These are phyloP conservation scores for Daphne laureola DNA, from an alignment of 441 rosid species.

Conservation along the genomic window DNA sequence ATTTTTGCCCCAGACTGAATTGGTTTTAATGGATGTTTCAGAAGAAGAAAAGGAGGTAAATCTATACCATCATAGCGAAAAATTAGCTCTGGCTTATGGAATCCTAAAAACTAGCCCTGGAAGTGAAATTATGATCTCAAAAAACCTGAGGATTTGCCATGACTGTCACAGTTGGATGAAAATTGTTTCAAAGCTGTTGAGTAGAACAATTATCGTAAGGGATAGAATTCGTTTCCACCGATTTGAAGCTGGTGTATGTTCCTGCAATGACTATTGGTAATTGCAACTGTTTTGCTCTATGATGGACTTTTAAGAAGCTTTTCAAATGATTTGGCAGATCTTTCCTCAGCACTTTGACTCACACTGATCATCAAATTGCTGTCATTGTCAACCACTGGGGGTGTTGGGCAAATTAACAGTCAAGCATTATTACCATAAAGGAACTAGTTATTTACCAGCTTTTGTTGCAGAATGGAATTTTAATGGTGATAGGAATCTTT, in stretches of 20 bases:
- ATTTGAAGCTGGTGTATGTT: slow-evolving; percentile 74
- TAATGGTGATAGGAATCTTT: too few relatives aligned
- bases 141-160: slow-evolving; percentile 63
- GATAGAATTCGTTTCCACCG: slow-evolving; percentile 78
- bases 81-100: slow-evolving; percentile 69
- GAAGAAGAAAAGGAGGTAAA: slow-evolving; percentile 83
- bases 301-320: too few relatives aligned
- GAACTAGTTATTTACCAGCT: too few relatives aligned
- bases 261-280: slow-evolving; percentile 79
- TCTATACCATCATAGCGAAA: slow-evolving; percentile 64
- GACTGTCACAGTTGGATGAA: slow-evolving; percentile 83
- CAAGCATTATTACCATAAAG: too few relatives aligned
- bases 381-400: background rate
- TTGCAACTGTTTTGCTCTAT: background rate
- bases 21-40: slow-evolving; percentile 81
- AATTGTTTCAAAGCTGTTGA: slow-evolving; percentile 49
- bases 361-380: background rate
- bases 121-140: slow-evolving; percentile 53
- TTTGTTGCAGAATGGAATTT: too few relatives aligned
- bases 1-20: slow-evolving; percentile 48
- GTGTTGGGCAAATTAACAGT: background rate
- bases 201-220: slow-evolving; percentile 57
- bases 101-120: slow-evolving; percentile 62
- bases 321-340: too few relatives aligned
- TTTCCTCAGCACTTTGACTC: background rate